phyloP scores from a whole-genome alignment of 1,284 basidiomycete genomes.

The Pseudozyma hubeiensis region DNA sequence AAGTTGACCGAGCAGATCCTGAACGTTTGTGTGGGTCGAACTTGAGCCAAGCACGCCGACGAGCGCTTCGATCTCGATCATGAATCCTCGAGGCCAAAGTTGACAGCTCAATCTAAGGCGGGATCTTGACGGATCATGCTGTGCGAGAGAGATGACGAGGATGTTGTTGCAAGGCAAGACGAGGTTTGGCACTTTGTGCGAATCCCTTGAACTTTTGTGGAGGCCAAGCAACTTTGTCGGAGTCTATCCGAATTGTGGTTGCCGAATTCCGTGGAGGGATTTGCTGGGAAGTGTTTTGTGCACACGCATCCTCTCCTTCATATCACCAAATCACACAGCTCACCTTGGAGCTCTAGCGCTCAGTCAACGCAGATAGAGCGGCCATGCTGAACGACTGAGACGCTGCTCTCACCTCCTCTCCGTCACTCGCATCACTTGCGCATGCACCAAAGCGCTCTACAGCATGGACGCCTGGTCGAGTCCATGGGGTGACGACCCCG shows the following conservation, averaged over 20 bases:
- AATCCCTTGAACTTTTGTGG: neutral
- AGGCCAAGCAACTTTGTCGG: neutral
- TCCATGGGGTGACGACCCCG: slow-evolving; percentile 39
- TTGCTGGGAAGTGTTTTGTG: neutral
- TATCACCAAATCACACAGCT: neutral
- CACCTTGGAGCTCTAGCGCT: no score
- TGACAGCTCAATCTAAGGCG: no score
- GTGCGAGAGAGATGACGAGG: no score
- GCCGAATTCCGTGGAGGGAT: slow-evolving; percentile 1
- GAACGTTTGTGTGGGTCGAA: slow-evolving; percentile 6
- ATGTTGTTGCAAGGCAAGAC: no score
- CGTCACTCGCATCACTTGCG: neutral
- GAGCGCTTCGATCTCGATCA: slow-evolving; percentile 11
- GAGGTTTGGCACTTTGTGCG: neutral
- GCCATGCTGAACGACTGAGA: no score
- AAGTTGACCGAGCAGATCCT: slow-evolving; percentile 9
- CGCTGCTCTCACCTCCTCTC: neutral
- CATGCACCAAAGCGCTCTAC: neutral
- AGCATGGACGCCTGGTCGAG: slow-evolving; percentile 50
- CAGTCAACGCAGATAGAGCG: neutral
- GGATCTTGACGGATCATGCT: no score
- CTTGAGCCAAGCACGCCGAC: slow-evolving; percentile 7
- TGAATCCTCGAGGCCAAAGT: neutral
- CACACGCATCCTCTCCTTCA: neutral
- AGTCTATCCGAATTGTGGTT: neutral